Evolutionary conservation across 169 alveolate genomes (phyloP).

Genomic region (Plasmodium gaboni): DNA sequence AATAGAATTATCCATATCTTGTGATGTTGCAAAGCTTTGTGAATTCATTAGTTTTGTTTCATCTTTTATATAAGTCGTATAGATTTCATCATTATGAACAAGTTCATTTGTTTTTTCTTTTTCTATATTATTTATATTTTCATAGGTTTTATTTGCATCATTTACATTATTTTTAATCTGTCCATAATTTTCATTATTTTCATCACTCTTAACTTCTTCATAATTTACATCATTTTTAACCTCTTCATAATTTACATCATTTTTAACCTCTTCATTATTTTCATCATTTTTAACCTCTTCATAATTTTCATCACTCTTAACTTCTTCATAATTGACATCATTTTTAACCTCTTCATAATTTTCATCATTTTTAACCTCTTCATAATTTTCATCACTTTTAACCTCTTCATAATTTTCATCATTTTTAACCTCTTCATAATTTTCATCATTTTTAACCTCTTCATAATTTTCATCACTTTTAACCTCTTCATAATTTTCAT

Average conservation of each 20-base stretch:
- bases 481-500: background rate
- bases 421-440: background rate
- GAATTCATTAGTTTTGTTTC: too few species aligned
- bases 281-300: background rate
- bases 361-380: background rate
- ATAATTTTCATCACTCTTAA: too few species aligned
- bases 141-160: background rate
- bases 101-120: background rate
- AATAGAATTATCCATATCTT: background rate
- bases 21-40: too few species aligned
- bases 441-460: background rate
- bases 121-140: background rate
- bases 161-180: background rate
- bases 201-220: too few species aligned
- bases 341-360: background rate
- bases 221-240: background rate
- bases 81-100: background rate
- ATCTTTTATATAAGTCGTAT: too few species aligned
- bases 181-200: background rate
- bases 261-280: background rate
- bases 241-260: background rate
- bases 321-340: background rate
- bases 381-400: too few species aligned
- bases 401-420: too few species aligned
- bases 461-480: background rate